Percentiles rank a stretch among this genome's conserved stretches.
Conservation (phyloP, 768 basidiomycete genomes). For the Serendipita vermifera region DNA sequence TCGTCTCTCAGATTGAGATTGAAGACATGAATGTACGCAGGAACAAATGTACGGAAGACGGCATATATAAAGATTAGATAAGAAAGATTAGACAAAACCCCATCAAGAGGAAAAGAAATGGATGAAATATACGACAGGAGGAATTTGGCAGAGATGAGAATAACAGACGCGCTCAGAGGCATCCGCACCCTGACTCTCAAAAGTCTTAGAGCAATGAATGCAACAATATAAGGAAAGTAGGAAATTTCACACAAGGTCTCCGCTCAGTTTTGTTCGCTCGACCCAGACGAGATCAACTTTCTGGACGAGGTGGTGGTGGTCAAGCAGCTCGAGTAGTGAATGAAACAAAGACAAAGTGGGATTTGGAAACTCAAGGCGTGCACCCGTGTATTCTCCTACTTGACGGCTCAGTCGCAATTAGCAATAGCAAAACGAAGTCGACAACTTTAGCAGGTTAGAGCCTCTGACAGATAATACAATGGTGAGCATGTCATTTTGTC, state of each 20-base stretch:
- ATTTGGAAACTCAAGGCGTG: no score
- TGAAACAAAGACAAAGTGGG: no score
- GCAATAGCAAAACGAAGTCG: no score
- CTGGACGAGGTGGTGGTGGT: no score
- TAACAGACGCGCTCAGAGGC: not conserved
- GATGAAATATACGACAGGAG: slow-evolving; percentile 73
- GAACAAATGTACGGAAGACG: slow-evolving; percentile 82
- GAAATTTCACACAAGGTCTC: slow-evolving; percentile 76
- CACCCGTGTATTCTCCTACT: no score
- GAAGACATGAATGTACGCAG: slow-evolving; percentile 51
- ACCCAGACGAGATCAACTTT: slow-evolving; percentile 85
- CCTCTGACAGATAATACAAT: no score
- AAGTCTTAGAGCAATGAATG: slow-evolving; percentile 85
- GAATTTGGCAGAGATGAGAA: slow-evolving; percentile 74
- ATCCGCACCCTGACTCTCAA: slow-evolving; percentile 23
- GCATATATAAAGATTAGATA: slow-evolving; percentile 84
- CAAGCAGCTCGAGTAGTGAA: no score
- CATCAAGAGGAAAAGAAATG: no score
- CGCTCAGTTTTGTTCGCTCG: slow-evolving; percentile 68
- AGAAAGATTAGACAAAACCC: slow-evolving; percentile 64
- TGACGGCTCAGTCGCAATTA: no score
- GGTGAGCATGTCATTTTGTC: no score
- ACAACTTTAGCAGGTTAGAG: no score
- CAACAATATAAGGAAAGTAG: slow-evolving; percentile 88
- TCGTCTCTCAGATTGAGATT: slow-evolving; percentile 67